phyloP scores from a whole-genome alignment of 345 rosid genomes.

The Salix viminalis region DNA sequence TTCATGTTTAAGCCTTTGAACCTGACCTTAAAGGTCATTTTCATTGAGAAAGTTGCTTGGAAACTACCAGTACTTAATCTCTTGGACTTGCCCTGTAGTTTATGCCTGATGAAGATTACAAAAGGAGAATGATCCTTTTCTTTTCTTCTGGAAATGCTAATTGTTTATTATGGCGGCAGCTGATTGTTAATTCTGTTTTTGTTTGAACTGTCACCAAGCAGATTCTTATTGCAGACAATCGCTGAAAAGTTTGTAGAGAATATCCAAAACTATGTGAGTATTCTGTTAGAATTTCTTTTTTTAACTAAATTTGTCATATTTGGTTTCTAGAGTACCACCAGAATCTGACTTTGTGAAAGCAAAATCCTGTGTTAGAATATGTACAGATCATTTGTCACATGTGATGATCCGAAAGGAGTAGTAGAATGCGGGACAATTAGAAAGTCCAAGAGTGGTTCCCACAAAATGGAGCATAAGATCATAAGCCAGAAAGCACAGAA shows the following conservation, averaged over 20 bases:
- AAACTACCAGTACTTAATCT: background rate
- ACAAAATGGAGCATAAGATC: constrained; percentile 40
- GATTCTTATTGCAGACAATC: constrained; percentile 16
- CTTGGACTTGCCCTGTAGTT: constrained; percentile 17
- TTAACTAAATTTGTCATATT: background rate
- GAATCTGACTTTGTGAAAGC: constrained; percentile 26
- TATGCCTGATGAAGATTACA: constrained; percentile 3
- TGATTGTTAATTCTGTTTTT: constrained; percentile 13
- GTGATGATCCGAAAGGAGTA: constrained; percentile 84
- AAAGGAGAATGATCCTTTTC: constrained; percentile 2
- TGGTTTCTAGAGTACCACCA: background rate
- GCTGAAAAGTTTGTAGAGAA: constrained; percentile 9
- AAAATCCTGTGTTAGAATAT: constrained; percentile 39
- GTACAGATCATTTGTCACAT: constrained; percentile 84
- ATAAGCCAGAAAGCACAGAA: constrained; percentile 20
- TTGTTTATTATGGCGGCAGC: constrained; percentile 29
- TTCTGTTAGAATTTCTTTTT: background rate
- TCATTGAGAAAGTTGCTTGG: constrained; percentile 1
- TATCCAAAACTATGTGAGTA: constrained; percentile 19
- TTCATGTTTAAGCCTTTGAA: background rate
- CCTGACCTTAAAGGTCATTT: background rate
- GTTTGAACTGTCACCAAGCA: constrained; percentile 14
- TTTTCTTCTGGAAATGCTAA: constrained; percentile 1
- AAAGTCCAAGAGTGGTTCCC: constrained; percentile 44
- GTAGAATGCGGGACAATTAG: constrained; percentile 73